Conservation (phyloP, 139 green algal genomes). For the Chlorella vulgaris region DNA sequence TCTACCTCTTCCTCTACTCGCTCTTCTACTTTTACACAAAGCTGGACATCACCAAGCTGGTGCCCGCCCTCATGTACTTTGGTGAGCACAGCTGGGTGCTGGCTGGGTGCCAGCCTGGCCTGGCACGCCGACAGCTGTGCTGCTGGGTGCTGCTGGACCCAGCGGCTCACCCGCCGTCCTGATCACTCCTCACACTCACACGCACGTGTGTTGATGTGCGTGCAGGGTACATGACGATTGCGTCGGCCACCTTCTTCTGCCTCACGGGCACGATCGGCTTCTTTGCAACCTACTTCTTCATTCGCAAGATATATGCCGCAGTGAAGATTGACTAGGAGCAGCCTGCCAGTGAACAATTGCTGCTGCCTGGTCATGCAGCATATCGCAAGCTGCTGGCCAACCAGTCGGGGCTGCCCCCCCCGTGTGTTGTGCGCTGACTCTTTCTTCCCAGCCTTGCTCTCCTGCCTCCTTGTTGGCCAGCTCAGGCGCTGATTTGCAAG, state of each 20-base stretch:
- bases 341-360: neutral
- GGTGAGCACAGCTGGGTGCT: slow-evolving; percentile 24
- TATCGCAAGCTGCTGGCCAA: neutral
- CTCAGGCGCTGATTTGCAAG: too few relatives aligned
- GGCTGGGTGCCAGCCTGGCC: too few relatives aligned
- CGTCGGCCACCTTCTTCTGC: slow-evolving; percentile 85
- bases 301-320: slow-evolving; percentile 86
- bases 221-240: slow-evolving; percentile 92
- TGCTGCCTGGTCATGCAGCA: neutral
- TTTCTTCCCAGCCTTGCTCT: too few relatives aligned
- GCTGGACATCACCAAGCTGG: slow-evolving; percentile 94
- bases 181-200: neutral
- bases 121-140: too few relatives aligned
- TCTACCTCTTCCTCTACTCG: slow-evolving; percentile 98
- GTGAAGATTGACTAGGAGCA: slow-evolving; percentile 94
- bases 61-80: slow-evolving; percentile 91
- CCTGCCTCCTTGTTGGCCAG: too few relatives aligned
- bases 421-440: too few relatives aligned
- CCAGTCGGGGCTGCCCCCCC: too few relatives aligned
- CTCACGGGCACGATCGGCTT: slow-evolving; percentile 95
- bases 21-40: slow-evolving; percentile 98
- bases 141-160: too few relatives aligned
- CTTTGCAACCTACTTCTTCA: slow-evolving; percentile 91
- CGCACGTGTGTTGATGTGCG: neutral
- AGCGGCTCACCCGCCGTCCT: too few relatives aligned